phyloP scores from a whole-genome alignment of 1,284 basidiomycete genomes.

The Mrakiaceae sp. region DNA sequence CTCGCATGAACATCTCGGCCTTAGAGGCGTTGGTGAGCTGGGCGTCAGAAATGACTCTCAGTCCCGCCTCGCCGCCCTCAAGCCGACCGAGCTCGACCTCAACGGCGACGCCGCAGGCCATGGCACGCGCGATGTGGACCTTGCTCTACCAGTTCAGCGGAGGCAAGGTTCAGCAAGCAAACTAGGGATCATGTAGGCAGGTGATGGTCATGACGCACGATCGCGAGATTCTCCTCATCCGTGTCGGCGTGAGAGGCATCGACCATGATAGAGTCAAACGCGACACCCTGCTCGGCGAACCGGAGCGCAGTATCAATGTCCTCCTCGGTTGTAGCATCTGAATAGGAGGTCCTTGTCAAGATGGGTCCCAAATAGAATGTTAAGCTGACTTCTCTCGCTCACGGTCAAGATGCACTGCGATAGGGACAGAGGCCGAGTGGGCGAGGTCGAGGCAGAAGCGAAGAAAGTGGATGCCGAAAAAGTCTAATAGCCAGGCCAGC shows the following conservation, averaged over 20 bases:
- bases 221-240: conserved; percentile 35
- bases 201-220: conserved; percentile 19
- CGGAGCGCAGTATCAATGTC: conserved; percentile 36
- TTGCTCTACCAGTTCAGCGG: conserved; percentile 11
- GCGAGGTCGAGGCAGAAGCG: conserved; percentile 44
- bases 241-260: conserved; percentile 35
- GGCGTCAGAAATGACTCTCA: conserved; percentile 35
- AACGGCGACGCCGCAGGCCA: conserved; percentile 34
- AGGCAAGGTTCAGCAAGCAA: not conserved
- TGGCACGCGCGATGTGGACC: conserved; percentile 23
- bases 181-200: not conserved
- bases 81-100: conserved; percentile 40
- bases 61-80: conserved; percentile 39
- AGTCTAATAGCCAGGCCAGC: not conserved
- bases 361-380: too few species aligned
- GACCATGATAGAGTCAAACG: conserved; percentile 37
- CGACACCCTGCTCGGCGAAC: conserved; percentile 33
- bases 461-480: not conserved
- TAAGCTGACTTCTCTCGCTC: not conserved
- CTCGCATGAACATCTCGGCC: conserved; percentile 33
- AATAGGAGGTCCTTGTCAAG: too few species aligned
- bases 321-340: conserved; percentile 36
- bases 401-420: conserved; percentile 35
- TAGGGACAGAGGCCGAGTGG: conserved; percentile 35
- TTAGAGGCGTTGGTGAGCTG: conserved; percentile 35